Evolutionary conservation across 2,329 filamentous ascomycete genomes (phyloP), one percentile per base, ranked within the genome.

Genomic region (Penicillium sp.): DNA sequence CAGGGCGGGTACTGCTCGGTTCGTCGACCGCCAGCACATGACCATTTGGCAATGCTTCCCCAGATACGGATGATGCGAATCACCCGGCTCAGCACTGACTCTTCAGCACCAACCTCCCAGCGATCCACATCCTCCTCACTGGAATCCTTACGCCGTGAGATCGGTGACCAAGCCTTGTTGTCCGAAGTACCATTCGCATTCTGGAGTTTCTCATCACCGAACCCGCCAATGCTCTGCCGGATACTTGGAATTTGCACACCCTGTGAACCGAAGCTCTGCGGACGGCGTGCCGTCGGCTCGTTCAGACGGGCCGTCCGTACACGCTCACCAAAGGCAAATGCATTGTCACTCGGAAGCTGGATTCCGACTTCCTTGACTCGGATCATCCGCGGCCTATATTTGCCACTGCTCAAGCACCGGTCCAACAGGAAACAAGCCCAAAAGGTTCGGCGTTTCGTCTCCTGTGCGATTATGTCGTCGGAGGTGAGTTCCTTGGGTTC

Each of bases 361-460:
- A 85, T 83, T 14, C 76, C 78, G 16, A 86, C 68, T 42, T 86
- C 80, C 35, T 79, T 76, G 2, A 81, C 76, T 19, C 78, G 77
- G 46, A 86, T 72, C 78, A 83, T 84, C 33, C 81, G 80, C 1
- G 83, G 83, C 4, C 83, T 79, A 66, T 83, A 81, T 59, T 82
- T 82, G 19, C 83, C 83, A 65, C 81, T 82, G 65, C 83, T 85
- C 28, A 85, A 65, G 61, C 83, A 85, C 3, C 83, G 79, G 70
- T 86, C 84, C 68, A 86, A 75, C 53, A 85, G 82, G 67, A 84
- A 85, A 65, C 83, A 85, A 55, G 82, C 83, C 84, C 84, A 86
- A 63, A 85, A 84, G 0, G 83, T 85, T 5, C 84, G 80, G 16
- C 84, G 79, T 61, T 80, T 78, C 3, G 82, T 82, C 68, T 87